Conservation (phyloP, 1,139 yeast genomes). For the Lodderomyces oxycetoniae region DNA sequence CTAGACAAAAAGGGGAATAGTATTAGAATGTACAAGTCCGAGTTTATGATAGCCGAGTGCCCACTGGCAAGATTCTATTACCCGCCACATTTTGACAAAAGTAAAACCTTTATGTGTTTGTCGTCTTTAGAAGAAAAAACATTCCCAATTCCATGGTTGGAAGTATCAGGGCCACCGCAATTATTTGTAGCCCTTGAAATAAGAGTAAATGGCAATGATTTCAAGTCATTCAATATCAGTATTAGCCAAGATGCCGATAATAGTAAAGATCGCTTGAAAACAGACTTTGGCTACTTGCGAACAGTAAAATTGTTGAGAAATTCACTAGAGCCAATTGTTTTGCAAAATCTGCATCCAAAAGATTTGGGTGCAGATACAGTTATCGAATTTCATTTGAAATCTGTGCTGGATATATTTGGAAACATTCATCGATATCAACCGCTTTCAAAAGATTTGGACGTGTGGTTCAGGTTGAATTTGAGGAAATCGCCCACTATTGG, state of each 20-base stretch:
- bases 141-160: conserved; percentile 47
- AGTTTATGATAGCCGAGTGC: conserved; percentile 67
- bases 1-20: conserved; percentile 59
- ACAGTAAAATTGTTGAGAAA: conserved; percentile 29
- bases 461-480: conserved; percentile 53
- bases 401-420: conserved; percentile 73
- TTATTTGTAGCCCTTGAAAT: conserved; percentile 58
- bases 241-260: conserved; percentile 16
- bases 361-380: conserved; percentile 18
- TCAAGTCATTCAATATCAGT: conserved; percentile 21
- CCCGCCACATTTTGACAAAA: conserved; percentile 22
- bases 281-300: conserved; percentile 22
- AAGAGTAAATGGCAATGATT: conserved; percentile 44
- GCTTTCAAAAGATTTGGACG: conserved; percentile 40
- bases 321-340: conserved; percentile 32
- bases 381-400: conserved; percentile 61
- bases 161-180: conserved; percentile 73
- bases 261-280: conserved; percentile 2
- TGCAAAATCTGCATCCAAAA: conserved; percentile 14
- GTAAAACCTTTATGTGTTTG: conserved; percentile 53
- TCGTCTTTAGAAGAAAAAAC: conserved; percentile 40
- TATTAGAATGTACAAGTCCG: conserved; percentile 61
- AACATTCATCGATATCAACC: conserved; percentile 55
- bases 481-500: conserved; percentile 56
- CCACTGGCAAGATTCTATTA: conserved; percentile 59